phyloP scores from a whole-genome alignment of 148 eudicot genomes.

The Fagopyrum esculentum region DNA sequence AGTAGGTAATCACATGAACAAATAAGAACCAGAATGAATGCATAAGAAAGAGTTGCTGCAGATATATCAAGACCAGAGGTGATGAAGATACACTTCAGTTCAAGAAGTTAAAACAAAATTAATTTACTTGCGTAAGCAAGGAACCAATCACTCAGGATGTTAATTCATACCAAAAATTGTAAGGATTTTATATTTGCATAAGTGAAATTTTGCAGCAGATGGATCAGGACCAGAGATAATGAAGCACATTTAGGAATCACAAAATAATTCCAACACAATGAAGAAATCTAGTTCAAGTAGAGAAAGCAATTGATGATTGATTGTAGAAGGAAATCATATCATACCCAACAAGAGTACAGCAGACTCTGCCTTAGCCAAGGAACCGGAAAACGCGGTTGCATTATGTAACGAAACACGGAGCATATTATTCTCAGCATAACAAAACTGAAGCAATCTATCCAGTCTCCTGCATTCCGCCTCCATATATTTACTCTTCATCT shows the following conservation, averaged over 20 bases:
- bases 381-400: constrained; percentile 55
- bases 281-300: neutral
- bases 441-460: constrained; percentile 74
- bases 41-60: too few species aligned
- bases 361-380: constrained; percentile 98
- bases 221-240: neutral
- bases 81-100: too few species aligned
- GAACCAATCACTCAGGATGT: too few species aligned
- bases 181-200: neutral
- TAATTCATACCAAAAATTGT: neutral
- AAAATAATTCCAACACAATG: neutral
- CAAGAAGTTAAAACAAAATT: too few species aligned
- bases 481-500: constrained; percentile 76
- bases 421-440: constrained; percentile 81
- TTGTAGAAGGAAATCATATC: constrained; percentile 15
- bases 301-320: neutral
- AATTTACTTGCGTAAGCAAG: too few species aligned
- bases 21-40: neutral
- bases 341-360: constrained; percentile 99
- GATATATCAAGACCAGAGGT: too few species aligned
- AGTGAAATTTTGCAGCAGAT: neutral
- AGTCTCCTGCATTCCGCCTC: constrained; percentile 88
- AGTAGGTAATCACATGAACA: neutral
- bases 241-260: neutral
- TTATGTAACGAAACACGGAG: constrained; percentile 71